Base-by-base conservation (phyloP, 768 basidiomycete genomes). In the Coprinopsis strossmayeri region DNA sequence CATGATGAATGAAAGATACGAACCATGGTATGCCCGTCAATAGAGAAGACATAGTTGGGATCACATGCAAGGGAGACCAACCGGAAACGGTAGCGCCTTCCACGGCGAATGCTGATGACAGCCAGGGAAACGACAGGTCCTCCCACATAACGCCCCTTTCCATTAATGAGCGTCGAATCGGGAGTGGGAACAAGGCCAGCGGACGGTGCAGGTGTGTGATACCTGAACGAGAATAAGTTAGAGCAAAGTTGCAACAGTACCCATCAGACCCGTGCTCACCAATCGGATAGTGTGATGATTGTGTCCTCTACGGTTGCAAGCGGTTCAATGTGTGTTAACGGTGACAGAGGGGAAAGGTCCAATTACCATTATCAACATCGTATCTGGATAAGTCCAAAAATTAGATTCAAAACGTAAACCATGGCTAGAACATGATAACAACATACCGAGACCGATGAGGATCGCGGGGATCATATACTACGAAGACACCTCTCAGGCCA, bases 401-500 rank as follows among this genome's bases (percentile, higher is more conserved):
- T 42, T 13, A 20, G 10, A 18, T 15, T 28, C n/a, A 49, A 15
- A 15, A 32, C 9, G 7, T 32, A 15, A 32, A 32, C 30, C 9
- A 32, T 32, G 7, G 30, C 15, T 4, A 25, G 18, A 26, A n/a
- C 12, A 38, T 34, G 2, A 3, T 3, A 50, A 44, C 50, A 45
- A 52, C 59, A 38, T 54, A 61, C n/a, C 57, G 32, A 11, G 7
- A 5, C 13, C 23, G 46, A 45, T 59, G 56, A 17, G 64, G 64
- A 44, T 62, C 61, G 15, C 48, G 13, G 13, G 42, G 48, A 34
- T 62, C 61, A 30, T 63, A 61, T 15, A 74, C 58, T 21, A 75
- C 59, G 25, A 73, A n/a, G 9, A 65, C 61, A 1, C 73, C 74
- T 34, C 74, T 59, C 43, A 76, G 58, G 1, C 73, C 73, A 46